Evolutionary conservation across 169 alveolate genomes (phyloP).

Genomic region (Plasmodium gonderi): DNA sequence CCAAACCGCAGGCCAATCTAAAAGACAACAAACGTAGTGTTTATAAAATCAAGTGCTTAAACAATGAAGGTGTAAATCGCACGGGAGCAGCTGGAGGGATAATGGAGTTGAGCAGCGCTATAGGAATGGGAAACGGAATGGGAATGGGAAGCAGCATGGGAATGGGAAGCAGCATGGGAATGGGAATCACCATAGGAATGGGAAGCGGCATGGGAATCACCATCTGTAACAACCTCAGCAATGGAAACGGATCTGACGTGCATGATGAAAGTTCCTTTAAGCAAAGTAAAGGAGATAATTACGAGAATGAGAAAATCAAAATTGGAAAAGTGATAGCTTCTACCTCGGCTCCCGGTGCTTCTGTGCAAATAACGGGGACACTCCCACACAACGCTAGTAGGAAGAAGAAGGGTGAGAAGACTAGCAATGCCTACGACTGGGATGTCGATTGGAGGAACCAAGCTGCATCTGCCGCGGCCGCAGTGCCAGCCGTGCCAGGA

Average conservation of each 20-base stretch:
- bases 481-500: neutral
- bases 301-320: slow-evolving; percentile 2
- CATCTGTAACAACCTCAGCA: neutral
- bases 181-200: neutral
- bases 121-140: neutral
- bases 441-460: slow-evolving; percentile 62
- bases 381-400: neutral
- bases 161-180: neutral
- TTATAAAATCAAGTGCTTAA: slow-evolving; percentile 12
- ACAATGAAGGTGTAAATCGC: neutral
- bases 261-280: neutral
- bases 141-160: neutral
- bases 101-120: neutral
- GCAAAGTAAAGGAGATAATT: neutral
- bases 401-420: slow-evolving; percentile 21
- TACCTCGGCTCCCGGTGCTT: neutral
- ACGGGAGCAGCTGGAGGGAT: neutral
- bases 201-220: neutral
- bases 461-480: neutral
- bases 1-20: slow-evolving; percentile 42
- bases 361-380: neutral
- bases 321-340: neutral
- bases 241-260: neutral
- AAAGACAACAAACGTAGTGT: slow-evolving; percentile 44
- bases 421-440: slow-evolving; percentile 38